Conservation (phyloP, 805 yeast species). For the Zygosaccharomyces pseudorouxii region DNA sequence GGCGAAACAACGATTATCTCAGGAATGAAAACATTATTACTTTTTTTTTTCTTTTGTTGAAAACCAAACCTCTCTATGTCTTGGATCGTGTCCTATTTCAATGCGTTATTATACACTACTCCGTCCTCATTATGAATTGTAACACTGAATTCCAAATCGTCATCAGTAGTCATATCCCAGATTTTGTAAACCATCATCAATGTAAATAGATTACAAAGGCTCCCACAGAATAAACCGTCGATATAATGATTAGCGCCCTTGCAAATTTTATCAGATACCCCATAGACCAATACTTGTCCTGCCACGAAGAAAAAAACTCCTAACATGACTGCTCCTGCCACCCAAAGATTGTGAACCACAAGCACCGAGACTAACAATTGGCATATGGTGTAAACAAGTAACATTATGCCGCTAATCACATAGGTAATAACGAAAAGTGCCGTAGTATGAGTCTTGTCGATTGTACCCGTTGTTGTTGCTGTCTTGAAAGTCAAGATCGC, state of each 20-base stretch:
- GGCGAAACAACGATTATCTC: constrained; percentile 24
- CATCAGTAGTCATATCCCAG: constrained; percentile 94
- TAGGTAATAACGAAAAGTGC: constrained; percentile 68
- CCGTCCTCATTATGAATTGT: constrained; percentile 44
- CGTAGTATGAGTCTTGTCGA: constrained; percentile 51
- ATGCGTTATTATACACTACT: constrained; percentile 20
- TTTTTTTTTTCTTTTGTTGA: not conserved
- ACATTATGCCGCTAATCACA: constrained; percentile 62
- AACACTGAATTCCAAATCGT: constrained; percentile 89
- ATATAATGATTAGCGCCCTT: constrained; percentile 72
- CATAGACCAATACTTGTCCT: constrained; percentile 78
- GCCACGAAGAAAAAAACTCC: constrained; percentile 68
- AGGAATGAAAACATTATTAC: constrained; percentile 3
- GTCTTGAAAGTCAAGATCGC: constrained; percentile 69
- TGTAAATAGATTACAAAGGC: constrained; percentile 73
- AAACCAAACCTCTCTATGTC: not conserved
- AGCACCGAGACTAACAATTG: constrained; percentile 64
- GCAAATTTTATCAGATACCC: constrained; percentile 63
- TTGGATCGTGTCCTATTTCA: constrained; percentile 3
- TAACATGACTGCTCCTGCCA: constrained; percentile 73
- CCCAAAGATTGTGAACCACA: constrained; percentile 79
- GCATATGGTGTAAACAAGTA: constrained; percentile 58
- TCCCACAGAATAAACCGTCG: constrained; percentile 85
- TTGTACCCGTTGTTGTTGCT: constrained; percentile 45
- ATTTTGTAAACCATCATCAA: constrained; percentile 93